Conservation (phyloP, 805 yeast genomes). For the Yarrowia sp. region DNA sequence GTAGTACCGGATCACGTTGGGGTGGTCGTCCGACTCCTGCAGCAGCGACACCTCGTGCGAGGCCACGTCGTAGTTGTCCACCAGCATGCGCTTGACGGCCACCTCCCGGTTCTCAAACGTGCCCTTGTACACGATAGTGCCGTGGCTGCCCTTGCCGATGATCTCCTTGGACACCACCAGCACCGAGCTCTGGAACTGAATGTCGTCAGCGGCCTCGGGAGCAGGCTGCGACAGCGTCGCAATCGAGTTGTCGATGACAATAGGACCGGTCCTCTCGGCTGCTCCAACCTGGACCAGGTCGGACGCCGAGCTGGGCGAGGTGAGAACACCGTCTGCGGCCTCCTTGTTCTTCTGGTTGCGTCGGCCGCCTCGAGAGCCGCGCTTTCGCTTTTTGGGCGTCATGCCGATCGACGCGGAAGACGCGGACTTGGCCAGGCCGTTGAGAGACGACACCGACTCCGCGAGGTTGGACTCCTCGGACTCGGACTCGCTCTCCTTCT, state of each 20-base stretch:
- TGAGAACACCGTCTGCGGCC: background rate
- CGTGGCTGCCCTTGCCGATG: constrained; percentile 95
- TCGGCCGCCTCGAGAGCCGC: constrained; percentile 85
- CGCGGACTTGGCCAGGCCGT: background rate
- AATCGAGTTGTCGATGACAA: constrained; percentile 25
- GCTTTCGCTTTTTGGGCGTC: constrained; percentile 57
- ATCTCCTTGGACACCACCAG: constrained; percentile 45
- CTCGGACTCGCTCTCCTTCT: background rate
- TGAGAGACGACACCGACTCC: constrained; percentile 4
- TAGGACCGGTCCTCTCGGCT: background rate
- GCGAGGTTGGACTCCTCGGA: constrained; percentile 13
- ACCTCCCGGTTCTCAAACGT: constrained; percentile 89
- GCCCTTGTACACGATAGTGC: constrained; percentile 91
- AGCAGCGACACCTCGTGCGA: constrained; percentile 82
- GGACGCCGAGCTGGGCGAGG: background rate
- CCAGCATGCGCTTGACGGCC: constrained; percentile 90
- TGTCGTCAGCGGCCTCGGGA: constrained; percentile 7
- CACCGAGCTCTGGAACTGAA: constrained; percentile 22
- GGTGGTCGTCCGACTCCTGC: constrained; percentile 95
- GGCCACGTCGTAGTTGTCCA: constrained; percentile 92
- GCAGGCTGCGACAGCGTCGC: constrained; percentile 27
- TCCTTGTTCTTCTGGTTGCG: constrained; percentile 40
- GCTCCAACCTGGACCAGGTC: constrained; percentile 8
- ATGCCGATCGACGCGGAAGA: background rate
- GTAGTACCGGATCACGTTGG: constrained; percentile 88